Conservation (phyloP, 495 filamentous ascomycete genomes). For the Annulohypoxylon stygium region DNA sequence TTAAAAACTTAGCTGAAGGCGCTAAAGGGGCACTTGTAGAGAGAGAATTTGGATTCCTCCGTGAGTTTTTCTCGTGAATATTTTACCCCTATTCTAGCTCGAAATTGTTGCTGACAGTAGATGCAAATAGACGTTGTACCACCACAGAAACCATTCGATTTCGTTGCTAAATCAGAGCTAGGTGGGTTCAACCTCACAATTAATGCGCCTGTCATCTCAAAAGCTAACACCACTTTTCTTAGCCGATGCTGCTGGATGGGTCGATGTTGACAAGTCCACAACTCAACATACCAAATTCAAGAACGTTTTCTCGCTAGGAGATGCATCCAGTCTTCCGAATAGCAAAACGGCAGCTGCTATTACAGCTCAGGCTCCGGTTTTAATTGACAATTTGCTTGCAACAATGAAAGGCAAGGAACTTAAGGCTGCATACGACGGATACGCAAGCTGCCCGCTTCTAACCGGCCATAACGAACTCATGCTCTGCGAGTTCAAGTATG, state of each 20-base stretch:
- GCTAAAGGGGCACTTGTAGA: constrained; percentile 56
- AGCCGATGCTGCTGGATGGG: constrained; percentile 72
- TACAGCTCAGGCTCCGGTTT: constrained; percentile 71
- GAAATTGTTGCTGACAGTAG: constrained; percentile 13
- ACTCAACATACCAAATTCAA: constrained; percentile 71
- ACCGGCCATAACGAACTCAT: constrained; percentile 76
- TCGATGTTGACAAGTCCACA: constrained; percentile 73
- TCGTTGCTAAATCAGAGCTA: constrained; percentile 50
- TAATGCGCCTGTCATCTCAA: neutral
- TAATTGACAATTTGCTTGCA: constrained; percentile 68
- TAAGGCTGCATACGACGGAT: constrained; percentile 70
- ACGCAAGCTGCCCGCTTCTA: constrained; percentile 76
- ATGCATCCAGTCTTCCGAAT: constrained; percentile 74
- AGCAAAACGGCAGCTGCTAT: constrained; percentile 78
- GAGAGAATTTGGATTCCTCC: constrained; percentile 70
- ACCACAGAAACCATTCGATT: constrained; percentile 51
- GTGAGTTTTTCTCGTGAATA: constrained; percentile 3
- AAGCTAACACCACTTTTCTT: constrained; percentile 20
- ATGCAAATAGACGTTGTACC: constrained; percentile 44
- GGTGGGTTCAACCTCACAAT: constrained; percentile 32
- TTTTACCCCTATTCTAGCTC: neutral
- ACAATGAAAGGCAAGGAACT: constrained; percentile 67
- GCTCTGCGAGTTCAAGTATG: constrained; percentile 80
- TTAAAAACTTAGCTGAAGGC: constrained; percentile 48
- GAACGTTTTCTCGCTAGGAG: constrained; percentile 78